Base-by-base conservation (phyloP, 768 basidiomycete species). In the Xerocomus potaroensis region DNA sequence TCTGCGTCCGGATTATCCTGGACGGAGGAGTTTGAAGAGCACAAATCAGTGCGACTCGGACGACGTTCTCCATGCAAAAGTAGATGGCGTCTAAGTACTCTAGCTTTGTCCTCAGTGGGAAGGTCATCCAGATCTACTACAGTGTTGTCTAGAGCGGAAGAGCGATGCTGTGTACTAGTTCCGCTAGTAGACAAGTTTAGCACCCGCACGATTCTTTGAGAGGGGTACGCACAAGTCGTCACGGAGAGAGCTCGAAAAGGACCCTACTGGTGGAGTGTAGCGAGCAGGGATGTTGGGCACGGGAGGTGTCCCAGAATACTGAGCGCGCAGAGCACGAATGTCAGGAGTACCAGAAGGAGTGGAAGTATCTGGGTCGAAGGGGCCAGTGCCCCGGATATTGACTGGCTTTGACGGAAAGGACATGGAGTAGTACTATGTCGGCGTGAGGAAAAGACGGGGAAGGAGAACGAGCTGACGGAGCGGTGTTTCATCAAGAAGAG, bases 31-130 rank as follows among this genome's bases (percentile, higher is more conserved):
- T 57, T 38, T 8, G 43, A 31, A 5, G 65, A 65, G 18, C 49
- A 47, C 27, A 56, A 40, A 30, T 65, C 63, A n/a, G 43, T 36
- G 30, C 51, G 56, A 47, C 51, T 54, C n/a, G 46, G 64, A 47
- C 70, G 65, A 45, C 70, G 64, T 51, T 90, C 84, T 36, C 86
- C 80, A 23, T 79, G 80, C 8, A 81, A 77, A 10, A 93, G 84
- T 15, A 97, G 74, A 67, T 96, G 92, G 45, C 81, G 77, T 40
- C 85, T 72, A 15, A 97, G 67, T 2, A 96, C 79, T 57, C 78
- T 80, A 3, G 83, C 84, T 69, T 91, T 96, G 60, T 93, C 89
- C 52, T 90, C 88, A 18, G 86, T 84, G 0, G 87, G 75, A 22
- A 91, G 68, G 21, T 75, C 79, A 18, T 87, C 84, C 12, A 86